Evolutionary conservation across 441 rosid genomes (phyloP), one percentile per base, ranked within the genome.

Genomic region (Populus hybrid): DNA sequence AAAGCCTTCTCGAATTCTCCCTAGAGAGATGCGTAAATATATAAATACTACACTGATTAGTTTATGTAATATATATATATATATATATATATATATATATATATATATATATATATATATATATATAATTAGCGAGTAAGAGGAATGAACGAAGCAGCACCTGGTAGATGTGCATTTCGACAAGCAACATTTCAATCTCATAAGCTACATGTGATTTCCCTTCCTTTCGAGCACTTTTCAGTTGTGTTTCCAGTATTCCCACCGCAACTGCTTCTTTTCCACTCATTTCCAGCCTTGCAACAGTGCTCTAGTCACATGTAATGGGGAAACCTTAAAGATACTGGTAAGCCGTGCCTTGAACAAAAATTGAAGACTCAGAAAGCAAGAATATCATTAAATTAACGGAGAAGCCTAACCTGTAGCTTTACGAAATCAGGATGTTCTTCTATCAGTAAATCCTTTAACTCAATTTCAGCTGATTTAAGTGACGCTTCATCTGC

Each of bases 111-210:
- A 28, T 12, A 33, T 10, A 31, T 10, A 20, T 21, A 33, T 40
- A 24, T 29, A 2, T 35, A 0, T 23, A 20, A 11, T 4, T 3
- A 59, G 29, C 0, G 14, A 64, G 26, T 8, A 63, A 20, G 59
- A 16, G 24, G 29, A 33, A 20, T 21, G 5, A 69, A 38, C 8
- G 8, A n/a, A 20, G 64, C 10, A 59, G n/a, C 63, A 92, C 94
- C 92, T 87, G 83, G 86, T 91, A 92, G 73, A 92, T 91, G 63
- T 83, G 82, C 89, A 90, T 76, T 85, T 92, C 97, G 11, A 82
- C 89, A 50, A 89, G 90, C 83, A 90, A 71, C 92, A 89, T 89
- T 70, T 86, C 90, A 74, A 88, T 81, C 82, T 91, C 95, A 72
- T 90, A 92, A 59, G 85, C 89, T 81, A 90, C 94, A 64, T 86